Evolutionary conservation across 2,329 filamentous ascomycete genomes (phyloP).

Genomic region (Sporothrix curviconia): DNA sequence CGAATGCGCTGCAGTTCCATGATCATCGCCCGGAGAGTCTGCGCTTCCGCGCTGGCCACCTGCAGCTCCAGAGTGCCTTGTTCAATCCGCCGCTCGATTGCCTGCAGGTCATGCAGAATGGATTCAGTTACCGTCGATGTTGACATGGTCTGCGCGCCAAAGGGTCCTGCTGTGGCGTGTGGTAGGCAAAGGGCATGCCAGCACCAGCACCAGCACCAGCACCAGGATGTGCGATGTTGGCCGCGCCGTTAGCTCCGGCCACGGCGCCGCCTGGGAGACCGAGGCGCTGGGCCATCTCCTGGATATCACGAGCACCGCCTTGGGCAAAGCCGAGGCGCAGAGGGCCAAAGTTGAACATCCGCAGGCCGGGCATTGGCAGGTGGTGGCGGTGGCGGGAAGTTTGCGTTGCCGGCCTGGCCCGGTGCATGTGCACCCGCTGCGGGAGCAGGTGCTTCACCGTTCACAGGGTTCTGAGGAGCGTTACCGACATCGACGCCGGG

Average conservation of each 20-base stretch:
- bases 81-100: conserved; percentile 62
- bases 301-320: conserved; percentile 55
- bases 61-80: conserved; percentile 56
- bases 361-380: conserved; percentile 21
- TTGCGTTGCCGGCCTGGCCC: conserved; percentile 24
- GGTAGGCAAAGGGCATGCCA: not conserved
- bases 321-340: conserved; percentile 72
- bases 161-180: not conserved
- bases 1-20: conserved; percentile 62
- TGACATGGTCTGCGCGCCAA: not conserved
- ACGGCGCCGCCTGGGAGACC: conserved; percentile 33
- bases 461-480: conserved; percentile 7
- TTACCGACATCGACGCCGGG: not conserved
- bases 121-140: conserved; percentile 25
- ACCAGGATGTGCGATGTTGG: not conserved
- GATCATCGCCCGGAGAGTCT: conserved; percentile 60
- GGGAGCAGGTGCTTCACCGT: conserved; percentile 21
- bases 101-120: conserved; percentile 54
- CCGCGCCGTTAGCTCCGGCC: not conserved
- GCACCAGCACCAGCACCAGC: not conserved
- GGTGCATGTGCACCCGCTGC: not conserved
- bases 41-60: conserved; percentile 59
- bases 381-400: conserved; percentile 22
- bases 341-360: conserved; percentile 54
- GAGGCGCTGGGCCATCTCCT: conserved; percentile 60